Evolutionary conservation across 176 grass and related monocot genomes (phyloP), one percentile per base, ranked within the genome.

Genomic region (Carex parvula): DNA sequence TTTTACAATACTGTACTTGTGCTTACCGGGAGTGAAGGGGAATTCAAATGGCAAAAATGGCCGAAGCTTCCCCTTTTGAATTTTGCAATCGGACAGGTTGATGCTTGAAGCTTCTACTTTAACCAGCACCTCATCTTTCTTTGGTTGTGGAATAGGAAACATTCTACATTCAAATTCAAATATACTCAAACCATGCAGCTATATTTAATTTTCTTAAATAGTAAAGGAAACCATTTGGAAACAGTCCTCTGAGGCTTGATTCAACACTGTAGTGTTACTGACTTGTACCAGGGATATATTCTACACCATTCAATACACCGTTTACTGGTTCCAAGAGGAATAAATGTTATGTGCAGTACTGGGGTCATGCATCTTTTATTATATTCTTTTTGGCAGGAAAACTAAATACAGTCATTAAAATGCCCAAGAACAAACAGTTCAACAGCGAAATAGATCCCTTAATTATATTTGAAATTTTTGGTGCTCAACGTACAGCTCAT

Each of bases 61-160:
- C 4, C 37, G 37, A 39, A 39, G 37, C 37, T 39, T 39, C 4
- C 37, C 37, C 37, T 39, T 39, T 6, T 39, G 37, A 39, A 39
- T 39, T 39, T 39, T 39, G 37, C 37, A 39, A 39, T 39, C 37
- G 0, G 37, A 0, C 4, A 0, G 3, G 37, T 39, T 26, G 26
- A 26, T 26, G 26, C 0, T 26, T 26, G 37, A 37, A 14, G 88
- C 88, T 70, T 90, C 41, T 33, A 93, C 56, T 75, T 84, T 90
- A 70, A 92, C 58, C 16, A 92, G 85, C 41, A 86, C 60, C 69
- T 88, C 86, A 81, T 90, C 68, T 70, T 90, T 90, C 66, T 88
- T 93, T 1, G 84, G 73, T 3, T 79, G 85, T 24, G 91, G 88
- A 69, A 90, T 42, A 4, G 88, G 85, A 64, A 21, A 90, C 91